Evolutionary conservation across 2,329 filamentous ascomycete species (phyloP).

Genomic region (Fusarium bulbicola): DNA sequence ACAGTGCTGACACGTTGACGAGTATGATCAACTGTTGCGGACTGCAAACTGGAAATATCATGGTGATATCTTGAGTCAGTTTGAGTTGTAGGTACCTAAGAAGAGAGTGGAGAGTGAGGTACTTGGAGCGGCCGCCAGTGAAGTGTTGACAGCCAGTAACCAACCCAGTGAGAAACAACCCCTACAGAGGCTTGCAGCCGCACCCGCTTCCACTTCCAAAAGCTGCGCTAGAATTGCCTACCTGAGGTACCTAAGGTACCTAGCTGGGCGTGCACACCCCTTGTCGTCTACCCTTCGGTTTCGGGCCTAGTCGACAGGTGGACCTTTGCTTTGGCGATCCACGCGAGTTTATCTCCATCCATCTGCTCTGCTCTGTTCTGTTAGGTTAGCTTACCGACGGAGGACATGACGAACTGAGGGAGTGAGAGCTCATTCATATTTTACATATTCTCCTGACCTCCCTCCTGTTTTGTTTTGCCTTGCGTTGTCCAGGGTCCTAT

Average conservation of each 20-base stretch:
- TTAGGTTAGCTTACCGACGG: background rate
- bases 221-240: conserved; percentile 21
- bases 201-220: conserved; percentile 24
- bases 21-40: background rate
- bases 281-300: conserved; percentile 27
- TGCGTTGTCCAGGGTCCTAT: background rate
- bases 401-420: conserved; percentile 16
- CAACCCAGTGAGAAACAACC: conserved; percentile 1
- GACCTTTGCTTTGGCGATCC: conserved; percentile 9
- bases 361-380: background rate
- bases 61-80: conserved; percentile 9
- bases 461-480: conserved; percentile 6
- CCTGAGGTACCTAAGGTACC: background rate
- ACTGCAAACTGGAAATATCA: background rate
- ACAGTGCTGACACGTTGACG: background rate
- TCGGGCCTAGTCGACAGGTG: conserved; percentile 20
- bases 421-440: conserved; percentile 15
- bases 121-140: conserved; percentile 27
- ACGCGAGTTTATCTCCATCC: conserved; percentile 38
- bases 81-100: background rate
- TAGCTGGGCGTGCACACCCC: conserved; percentile 12
- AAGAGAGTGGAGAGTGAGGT: background rate
- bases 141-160: conserved; percentile 1
- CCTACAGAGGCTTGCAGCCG: conserved; percentile 22
- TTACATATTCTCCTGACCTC: conserved; percentile 26